Base-by-base conservation (phyloP, 768 basidiomycete species). In the Galerina marginata region DNA sequence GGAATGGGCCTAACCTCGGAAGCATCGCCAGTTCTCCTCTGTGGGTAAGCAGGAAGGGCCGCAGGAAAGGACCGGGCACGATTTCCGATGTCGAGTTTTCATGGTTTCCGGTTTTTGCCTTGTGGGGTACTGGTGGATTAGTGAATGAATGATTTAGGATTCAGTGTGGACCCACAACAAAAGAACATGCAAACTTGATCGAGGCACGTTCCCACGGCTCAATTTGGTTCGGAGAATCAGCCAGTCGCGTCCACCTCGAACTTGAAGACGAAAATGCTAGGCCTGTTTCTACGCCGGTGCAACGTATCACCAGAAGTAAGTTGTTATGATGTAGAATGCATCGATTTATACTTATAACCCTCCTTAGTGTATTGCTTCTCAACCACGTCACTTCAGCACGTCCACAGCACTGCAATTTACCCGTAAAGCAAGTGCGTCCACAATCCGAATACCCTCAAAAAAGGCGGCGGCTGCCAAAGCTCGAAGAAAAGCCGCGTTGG, bases 391-490 rank as follows among this genome's bases (percentile, higher is more conserved):
- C 48, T 90, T 92, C 69, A 84, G 83, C 26, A 83, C 83, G 3
- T 86, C 77, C 23, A 74, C 73, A 48, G 69, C 74, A 62, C 67
- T 80, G 29, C 74, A 65, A 45, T 67, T 85, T 42, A 83, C 78
- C 6, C 83, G 81, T 16, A 61, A 61, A 56, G 77, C 82, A 56
- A 84, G 84, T 71, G 68, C 70, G 50, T 66, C 75, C 15, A 86
- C 83, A 69, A 80, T 85, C 47, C 80, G 83, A 2, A 72, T 80
- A n/a, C 86, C 84, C 14, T 87, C 87, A 12, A 93, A 92, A 75
- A 88, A 88, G 68, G 85, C 88, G 20, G 78, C 85, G 33, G 89
- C 87, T 33, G 85, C 89, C 33, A 85, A 89, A 68, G 79, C 82
- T 15, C 83, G 82, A 62, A 82, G 85, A 73, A 85, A 82, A 63